Evolutionary conservation across 495 filamentous ascomycete species (phyloP).

Genomic region (Pseudomonodictys pantanalensis): DNA sequence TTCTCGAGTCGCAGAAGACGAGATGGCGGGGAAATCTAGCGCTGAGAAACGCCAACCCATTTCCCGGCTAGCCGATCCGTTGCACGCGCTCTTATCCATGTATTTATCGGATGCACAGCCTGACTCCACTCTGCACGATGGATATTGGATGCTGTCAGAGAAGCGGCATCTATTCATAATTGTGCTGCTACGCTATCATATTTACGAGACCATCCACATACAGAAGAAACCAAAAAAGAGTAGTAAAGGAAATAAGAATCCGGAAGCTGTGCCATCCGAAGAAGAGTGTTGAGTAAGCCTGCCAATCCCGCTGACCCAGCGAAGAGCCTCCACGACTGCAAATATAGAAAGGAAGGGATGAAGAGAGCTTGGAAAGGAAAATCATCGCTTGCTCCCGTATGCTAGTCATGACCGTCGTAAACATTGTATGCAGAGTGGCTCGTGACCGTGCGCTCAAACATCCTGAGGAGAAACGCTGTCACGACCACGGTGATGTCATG

Average conservation of each 20-base stretch:
- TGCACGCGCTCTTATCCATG: not conserved
- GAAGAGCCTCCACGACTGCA: not conserved
- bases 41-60: no score
- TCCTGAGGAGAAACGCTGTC: slow-evolving; percentile 5
- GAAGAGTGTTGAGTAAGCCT: not conserved
- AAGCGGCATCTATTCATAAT: slow-evolving; percentile 23
- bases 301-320: not conserved
- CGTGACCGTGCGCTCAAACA: slow-evolving; percentile 1
- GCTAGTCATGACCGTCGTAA: slow-evolving; percentile 32
- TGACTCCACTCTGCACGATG: not conserved
- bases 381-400: slow-evolving; percentile 17
- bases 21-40: no score
- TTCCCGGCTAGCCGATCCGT: not conserved
- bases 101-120: slow-evolving; percentile 6
- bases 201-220: no score
- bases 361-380: slow-evolving; percentile 2
- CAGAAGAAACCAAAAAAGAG: no score
- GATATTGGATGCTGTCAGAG: not conserved
- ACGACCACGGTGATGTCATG: slow-evolving; percentile 24
- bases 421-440: slow-evolving; percentile 3
- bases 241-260: no score
- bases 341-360: slow-evolving; percentile 7
- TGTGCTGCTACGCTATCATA: not conserved
- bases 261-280: no score
- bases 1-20: no score